Base-by-base conservation (phyloP, 108 stramenopile genomes). In the Schizochytrium sp. region DNA sequence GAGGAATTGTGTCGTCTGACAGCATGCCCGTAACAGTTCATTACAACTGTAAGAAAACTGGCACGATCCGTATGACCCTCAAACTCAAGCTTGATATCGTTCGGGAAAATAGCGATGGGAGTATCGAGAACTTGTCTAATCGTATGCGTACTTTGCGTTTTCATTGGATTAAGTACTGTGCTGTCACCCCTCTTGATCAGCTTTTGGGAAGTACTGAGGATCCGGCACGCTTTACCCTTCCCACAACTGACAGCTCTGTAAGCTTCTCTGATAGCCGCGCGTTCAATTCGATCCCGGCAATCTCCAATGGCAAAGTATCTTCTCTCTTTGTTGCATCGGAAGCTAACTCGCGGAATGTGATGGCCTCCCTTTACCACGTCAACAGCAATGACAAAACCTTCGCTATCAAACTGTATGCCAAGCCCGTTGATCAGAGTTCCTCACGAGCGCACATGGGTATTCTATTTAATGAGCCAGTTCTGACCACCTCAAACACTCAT, bases 101-200 rank as follows among this genome's bases (percentile, higher is more conserved):
- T 53, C 10, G 28, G 50, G 76, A 83, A 2, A 5, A 40, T 17
- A 53, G 55, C 15, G 76, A 42, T 28, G 76, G 76, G 8, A 83
- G 2, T 5, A 55, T 83, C 1, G 45, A 46, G 76, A 53, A 83
- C 50, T 10, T 55, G 10, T 47, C 28, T 53, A 2, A 1, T n/a
- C 10, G 53, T 10, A 28, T 83, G 8, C 76, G 76, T 28, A 49
- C 50, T n/a, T 5, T 83, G 19, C 53, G 50, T 40, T 83, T 83
- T 28, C 53, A 83, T 53, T 83, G 76, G 76, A 83, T 83, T 38
- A 83, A 83, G 76, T 49, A 55, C 3, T 83, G 76, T 2, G 76
- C 76, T n/a, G 76, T 83, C 17, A 83, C 76, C 12, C 76, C 76
- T 47, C 47, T 83, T 53, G 10, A 8, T 8, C 76, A 83, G 50